A percentile compares a stretch with the other conserved stretches of the same genome.
phyloP scores from a whole-genome alignment of 2,329 filamentous ascomycete species.

The Clarireedia paspali region DNA sequence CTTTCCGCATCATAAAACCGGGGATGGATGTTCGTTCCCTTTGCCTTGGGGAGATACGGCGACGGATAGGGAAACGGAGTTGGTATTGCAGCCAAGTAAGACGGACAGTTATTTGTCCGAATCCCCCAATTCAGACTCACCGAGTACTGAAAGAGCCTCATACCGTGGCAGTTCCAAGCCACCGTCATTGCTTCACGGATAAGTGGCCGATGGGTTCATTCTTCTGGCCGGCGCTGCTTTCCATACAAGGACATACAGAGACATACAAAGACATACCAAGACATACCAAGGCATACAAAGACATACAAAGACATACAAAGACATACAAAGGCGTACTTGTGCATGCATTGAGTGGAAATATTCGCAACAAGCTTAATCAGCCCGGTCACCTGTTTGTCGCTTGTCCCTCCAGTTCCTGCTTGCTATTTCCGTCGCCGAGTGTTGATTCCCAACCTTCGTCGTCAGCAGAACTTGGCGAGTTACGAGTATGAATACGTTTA shows the following conservation, averaged over 20 bases:
- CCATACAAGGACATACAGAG: too few relatives aligned
- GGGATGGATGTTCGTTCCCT: neutral
- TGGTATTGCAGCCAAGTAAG: neutral
- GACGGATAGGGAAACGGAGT: neutral
- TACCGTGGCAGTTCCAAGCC: neutral
- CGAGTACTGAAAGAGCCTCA: slow-evolving; percentile 3
- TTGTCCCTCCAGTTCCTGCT: too few relatives aligned
- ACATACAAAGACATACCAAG: too few relatives aligned
- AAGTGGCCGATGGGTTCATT: too few relatives aligned
- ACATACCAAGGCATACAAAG: too few relatives aligned
- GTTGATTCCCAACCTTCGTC: neutral
- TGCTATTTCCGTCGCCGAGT: too few relatives aligned
- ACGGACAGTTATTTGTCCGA: neutral
- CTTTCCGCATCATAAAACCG: neutral
- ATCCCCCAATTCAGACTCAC: neutral
- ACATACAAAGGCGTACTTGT: too few relatives aligned
- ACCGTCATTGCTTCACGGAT: too few relatives aligned
- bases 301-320: too few relatives aligned
- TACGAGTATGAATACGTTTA: neutral
- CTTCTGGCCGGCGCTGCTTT: too few relatives aligned
- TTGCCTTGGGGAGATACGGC: neutral
- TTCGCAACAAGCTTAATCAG: neutral
- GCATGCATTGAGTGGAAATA: neutral
- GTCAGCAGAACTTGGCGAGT: neutral
- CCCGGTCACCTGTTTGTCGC: too few relatives aligned